phyloP scores from a whole-genome alignment of 352 stramenopile species.

The Globisporangium lucens region DNA sequence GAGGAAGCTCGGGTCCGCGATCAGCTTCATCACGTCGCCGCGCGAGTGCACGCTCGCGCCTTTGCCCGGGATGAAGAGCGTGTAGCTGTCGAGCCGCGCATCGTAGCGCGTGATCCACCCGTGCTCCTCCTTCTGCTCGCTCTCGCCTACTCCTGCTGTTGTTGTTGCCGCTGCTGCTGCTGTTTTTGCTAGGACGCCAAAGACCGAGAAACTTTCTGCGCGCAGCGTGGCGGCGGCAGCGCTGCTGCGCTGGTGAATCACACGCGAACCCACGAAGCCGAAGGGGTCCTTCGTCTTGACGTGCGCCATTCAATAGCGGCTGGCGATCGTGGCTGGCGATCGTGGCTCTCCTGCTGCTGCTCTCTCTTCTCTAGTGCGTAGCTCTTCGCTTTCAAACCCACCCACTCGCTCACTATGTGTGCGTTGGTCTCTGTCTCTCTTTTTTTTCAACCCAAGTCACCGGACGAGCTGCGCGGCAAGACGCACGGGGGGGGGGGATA shows the following conservation, averaged over 20 bases:
- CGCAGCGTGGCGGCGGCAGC: not conserved
- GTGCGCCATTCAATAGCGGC: slow-evolving; percentile 13
- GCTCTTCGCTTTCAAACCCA: too few relatives aligned
- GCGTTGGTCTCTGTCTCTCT: not conserved
- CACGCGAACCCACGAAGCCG: slow-evolving; percentile 57
- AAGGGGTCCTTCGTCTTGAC: slow-evolving; percentile 57
- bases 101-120: slow-evolving; percentile 77
- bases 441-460: not conserved
- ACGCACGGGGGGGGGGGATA: not conserved
- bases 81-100: slow-evolving; percentile 54
- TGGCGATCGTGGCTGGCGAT: not conserved
- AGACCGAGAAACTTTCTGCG: not conserved
- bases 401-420: not conserved
- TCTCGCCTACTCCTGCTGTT: not conserved
- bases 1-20: slow-evolving; percentile 50
- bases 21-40: slow-evolving; percentile 61
- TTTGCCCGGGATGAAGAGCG: slow-evolving; percentile 51
- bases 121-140: slow-evolving; percentile 29
- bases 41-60: slow-evolving; percentile 34
- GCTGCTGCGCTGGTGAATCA: slow-evolving; percentile 31
- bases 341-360: not conserved
- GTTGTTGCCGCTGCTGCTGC: slow-evolving; percentile 5
- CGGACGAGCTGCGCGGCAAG: not conserved
- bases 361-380: not conserved
- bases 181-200: not conserved